Evolutionary conservation across 176 grass and related monocot genomes (phyloP), one percentile per base, ranked within the genome.

Genomic region (Oryza officinalis): DNA sequence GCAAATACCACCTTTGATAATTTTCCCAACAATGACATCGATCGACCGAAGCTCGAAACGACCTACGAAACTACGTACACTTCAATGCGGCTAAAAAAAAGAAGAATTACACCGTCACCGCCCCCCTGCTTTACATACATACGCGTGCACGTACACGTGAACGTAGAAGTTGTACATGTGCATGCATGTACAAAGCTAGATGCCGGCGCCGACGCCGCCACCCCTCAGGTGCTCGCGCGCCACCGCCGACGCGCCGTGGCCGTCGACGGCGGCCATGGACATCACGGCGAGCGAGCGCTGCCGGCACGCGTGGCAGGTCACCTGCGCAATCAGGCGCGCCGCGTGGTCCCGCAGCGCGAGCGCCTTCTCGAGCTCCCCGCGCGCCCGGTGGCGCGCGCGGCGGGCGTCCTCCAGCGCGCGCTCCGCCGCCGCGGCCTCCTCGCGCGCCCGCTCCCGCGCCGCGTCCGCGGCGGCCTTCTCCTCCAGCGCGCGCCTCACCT

Each of bases 271-370:
- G 69, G 77, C 59, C 37, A 86, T 6, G 35, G 80, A 30, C n/a
- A 89, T 66, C 17, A 87, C 35, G 23, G 88, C 76, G 61, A 82
- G 77, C 27, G 88, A 86, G 33, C 83, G 80, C 83, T 93, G 88
- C 27, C 90, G 79, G 79, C 96, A 98, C 10, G 91, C 85, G 72
- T 93, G 86, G 88, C 96, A 98, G 26, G 93, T 98, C n/a, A 98
- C 87, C 64, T 98, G 85, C 67, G 74, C 85, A 2, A 98, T 85
- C 69, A 88, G 89, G 49, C 80, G 76, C 78, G 83, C 80, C 1
- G 96, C 91, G 74, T 91, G 90, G 72, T 98, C 93, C 5, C 85
- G 81, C 71, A 93, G 66, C 31, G 84, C 76, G 61, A 72, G 89
- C 30, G 93, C 95, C 71, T 92, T 90, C 80, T 92, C 85, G 23